These are phyloP conservation scores for Ganoderma sinense DNA, from an alignment of 1,284 basidiomycete species.

Conservation along the genomic window DNA sequence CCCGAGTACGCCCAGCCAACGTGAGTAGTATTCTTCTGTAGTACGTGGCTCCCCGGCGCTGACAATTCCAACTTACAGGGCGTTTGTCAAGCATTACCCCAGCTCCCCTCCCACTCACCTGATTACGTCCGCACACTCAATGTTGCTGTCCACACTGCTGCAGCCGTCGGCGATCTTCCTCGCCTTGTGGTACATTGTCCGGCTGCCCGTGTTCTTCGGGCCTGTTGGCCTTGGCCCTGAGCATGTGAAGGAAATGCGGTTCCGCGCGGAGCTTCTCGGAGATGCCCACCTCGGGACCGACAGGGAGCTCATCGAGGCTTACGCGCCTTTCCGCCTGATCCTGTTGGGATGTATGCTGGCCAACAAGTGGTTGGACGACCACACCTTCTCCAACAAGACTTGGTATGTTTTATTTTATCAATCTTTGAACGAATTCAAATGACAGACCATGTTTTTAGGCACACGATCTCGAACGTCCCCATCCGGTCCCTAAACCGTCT, in stretches of 20 bases:
- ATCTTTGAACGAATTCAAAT: neutral
- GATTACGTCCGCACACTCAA: constrained; percentile 71
- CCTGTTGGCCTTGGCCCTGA: constrained; percentile 49
- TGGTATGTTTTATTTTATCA: constrained; percentile 61
- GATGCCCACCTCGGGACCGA: constrained; percentile 54
- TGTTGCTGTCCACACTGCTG: constrained; percentile 80
- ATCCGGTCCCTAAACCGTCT: constrained; percentile 72
- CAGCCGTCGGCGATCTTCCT: constrained; percentile 84
- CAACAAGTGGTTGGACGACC: constrained; percentile 93
- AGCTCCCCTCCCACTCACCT: constrained; percentile 59
- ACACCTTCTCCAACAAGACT: constrained; percentile 92
- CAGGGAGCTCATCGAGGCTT: constrained; percentile 59
- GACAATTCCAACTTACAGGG: constrained; percentile 35
- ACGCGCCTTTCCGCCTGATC: constrained; percentile 74
- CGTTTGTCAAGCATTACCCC: constrained; percentile 49
- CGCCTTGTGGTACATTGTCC: constrained; percentile 85
- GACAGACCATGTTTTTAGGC: constrained; percentile 53
- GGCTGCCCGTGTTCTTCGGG: constrained; percentile 73
- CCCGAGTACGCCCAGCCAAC: constrained; percentile 40
- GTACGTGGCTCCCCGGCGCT: constrained; percentile 1
- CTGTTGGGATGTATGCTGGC: constrained; percentile 89
- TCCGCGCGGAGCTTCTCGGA: constrained; percentile 69
- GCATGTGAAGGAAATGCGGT: constrained; percentile 60
- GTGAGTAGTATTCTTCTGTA: constrained; percentile 34
- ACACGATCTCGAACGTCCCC: constrained; percentile 78